Evolutionary conservation across 2,329 filamentous ascomycete species (phyloP), one percentile per base, ranked within the genome.

Genomic region (Alternaria panax): DNA sequence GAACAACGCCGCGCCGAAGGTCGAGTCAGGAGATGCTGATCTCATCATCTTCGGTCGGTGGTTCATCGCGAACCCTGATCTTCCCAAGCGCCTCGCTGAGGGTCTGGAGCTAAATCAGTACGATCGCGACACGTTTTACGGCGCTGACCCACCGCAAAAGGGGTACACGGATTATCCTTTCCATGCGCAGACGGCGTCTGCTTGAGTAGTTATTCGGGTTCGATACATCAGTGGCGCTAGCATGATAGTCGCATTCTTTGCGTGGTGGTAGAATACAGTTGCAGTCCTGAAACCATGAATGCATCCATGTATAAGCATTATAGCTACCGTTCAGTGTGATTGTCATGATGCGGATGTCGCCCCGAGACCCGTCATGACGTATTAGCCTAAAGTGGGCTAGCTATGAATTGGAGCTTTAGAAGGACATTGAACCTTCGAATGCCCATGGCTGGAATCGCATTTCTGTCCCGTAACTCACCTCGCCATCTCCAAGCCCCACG

Each of bases 31-130:
- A 16, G 67, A 73, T 25, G 73, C 73, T 3, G 74, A 83, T 54
- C 77, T 68, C 8, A 71, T 82, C 56, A 78, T 80, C 4, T 83
- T 81, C 52, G 82, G 81, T 14, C 71, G 79, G 16, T 79, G 74
- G 64, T 84, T 83, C 60, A 81, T 81, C 43, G 73, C 78, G 20
- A 84, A 83, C 50, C 81, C 81, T 1, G 81, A 84, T 70, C 64
- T 83, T 34, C 76, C 78, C 0, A 79, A 76, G 62, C 76, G 80
- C 47, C 59, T 84, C 20, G 69, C 73, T 18, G 74, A 82, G 28
- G 79, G 77, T 0, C 65, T 79, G 14, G 66, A 71, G 36, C 67
- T 84, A 43, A 75, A 74, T 4, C 63, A 68, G 22, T 82, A 81
- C 58, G 76, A 83, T 51, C 74, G 80, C n/a, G 65, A 70, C 34